Conservation (phyloP, 2,329 filamentous ascomycete species). For the Ceratocystis variospora region DNA sequence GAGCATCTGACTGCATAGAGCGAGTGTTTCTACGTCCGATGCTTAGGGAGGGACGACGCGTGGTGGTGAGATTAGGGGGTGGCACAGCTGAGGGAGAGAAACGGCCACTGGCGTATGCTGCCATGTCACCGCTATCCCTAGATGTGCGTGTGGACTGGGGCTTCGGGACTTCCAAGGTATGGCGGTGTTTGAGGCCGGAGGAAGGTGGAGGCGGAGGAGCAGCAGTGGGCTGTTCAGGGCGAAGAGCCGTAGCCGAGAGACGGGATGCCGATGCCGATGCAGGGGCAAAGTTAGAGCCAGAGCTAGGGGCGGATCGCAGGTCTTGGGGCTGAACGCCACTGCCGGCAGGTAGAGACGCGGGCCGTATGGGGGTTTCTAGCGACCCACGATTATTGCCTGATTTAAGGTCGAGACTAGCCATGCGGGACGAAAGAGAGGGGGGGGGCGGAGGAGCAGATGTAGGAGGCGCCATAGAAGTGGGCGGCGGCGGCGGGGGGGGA, state of each 20-base stretch:
- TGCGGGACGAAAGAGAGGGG: conserved; percentile 16
- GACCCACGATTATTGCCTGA: conserved; percentile 9
- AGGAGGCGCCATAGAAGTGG: background rate
- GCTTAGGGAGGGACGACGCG: conserved; percentile 68
- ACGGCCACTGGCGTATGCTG: conserved; percentile 56
- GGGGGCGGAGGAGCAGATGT: conserved; percentile 4
- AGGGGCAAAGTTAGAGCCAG: background rate
- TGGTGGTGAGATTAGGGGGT: conserved; percentile 30
- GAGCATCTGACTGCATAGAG: conserved; percentile 71
- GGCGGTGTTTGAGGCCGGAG: conserved; percentile 58
- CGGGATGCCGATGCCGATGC: conserved; percentile 13
- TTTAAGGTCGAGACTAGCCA: conserved; percentile 17
- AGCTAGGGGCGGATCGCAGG: background rate
- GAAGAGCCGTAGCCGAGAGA: conserved; percentile 1
- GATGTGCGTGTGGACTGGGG: conserved; percentile 50
- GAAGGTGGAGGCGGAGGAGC: conserved; percentile 14
- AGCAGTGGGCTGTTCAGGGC: conserved; percentile 16
- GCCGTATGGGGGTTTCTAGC: background rate
- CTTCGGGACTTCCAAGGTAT: conserved; percentile 79
- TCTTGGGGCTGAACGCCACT: background rate
- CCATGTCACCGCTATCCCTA: conserved; percentile 61
- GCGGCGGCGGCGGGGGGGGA: background rate
- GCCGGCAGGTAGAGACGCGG: conserved; percentile 5
- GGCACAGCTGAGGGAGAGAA: conserved; percentile 50
- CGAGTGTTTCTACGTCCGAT: conserved; percentile 68